phyloP scores from a whole-genome alignment of 108 stramenopile genomes.

The Nitzschia palea region DNA sequence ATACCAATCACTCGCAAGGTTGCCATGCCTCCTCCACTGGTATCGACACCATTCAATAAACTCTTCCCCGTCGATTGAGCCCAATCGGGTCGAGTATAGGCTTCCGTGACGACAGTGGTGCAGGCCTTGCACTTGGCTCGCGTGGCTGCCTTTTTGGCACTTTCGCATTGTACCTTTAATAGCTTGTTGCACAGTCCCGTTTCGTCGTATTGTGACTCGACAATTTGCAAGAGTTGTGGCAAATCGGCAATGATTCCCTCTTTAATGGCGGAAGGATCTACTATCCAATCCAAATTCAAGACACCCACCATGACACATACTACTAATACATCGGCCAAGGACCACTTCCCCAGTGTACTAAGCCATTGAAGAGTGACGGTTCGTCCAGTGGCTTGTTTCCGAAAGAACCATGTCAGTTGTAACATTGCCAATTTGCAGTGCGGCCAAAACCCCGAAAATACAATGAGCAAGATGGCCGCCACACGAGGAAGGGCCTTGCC shows the following conservation, averaged over 20 bases:
- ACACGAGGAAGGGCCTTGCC: slow-evolving; percentile 57
- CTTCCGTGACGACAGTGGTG: slow-evolving; percentile 40
- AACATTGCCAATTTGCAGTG: slow-evolving; percentile 74
- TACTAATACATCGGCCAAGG: slow-evolving; percentile 78
- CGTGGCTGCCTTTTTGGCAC: slow-evolving; percentile 30
- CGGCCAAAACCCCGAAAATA: slow-evolving; percentile 84
- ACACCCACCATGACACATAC: slow-evolving; percentile 89
- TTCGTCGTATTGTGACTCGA: slow-evolving; percentile 36
- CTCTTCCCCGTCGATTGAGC: slow-evolving; percentile 44
- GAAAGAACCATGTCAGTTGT: slow-evolving; percentile 61
- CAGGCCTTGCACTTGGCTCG: slow-evolving; percentile 51
- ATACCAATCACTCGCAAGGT: slow-evolving; percentile 69
- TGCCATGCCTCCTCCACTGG: slow-evolving; percentile 65
- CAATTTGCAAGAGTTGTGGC: slow-evolving; percentile 48
- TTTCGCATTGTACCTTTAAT: slow-evolving; percentile 44
- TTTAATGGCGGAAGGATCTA: slow-evolving; percentile 63
- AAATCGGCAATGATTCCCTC: slow-evolving; percentile 56
- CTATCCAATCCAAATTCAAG: slow-evolving; percentile 73
- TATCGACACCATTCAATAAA: slow-evolving; percentile 55
- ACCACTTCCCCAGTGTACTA: slow-evolving; percentile 79
- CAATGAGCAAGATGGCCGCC: slow-evolving; percentile 62
- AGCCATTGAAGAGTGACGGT: slow-evolving; percentile 58
- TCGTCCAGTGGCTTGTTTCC: slow-evolving; percentile 39
- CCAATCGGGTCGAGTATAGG: slow-evolving; percentile 62
- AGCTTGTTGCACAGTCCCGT: slow-evolving; percentile 54